phyloP scores from a whole-genome alignment of 2,329 filamentous ascomycete species.

The Trichoderma endophyticum region DNA sequence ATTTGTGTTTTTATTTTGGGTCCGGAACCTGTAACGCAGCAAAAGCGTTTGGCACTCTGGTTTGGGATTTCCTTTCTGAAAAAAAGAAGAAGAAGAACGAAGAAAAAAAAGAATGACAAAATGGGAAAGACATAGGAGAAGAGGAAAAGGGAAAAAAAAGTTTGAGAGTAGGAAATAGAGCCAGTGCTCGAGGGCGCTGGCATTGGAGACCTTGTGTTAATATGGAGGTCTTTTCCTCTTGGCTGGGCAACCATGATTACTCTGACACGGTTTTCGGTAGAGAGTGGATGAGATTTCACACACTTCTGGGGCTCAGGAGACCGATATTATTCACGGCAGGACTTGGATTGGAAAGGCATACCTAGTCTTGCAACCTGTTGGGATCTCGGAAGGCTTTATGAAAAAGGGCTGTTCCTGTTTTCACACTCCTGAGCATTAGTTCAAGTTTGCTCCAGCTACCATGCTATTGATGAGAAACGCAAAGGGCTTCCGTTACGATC shows the following conservation, averaged over 20 bases:
- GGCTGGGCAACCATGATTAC: neutral
- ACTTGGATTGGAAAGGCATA: slow-evolving; percentile 18
- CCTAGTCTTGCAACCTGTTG: slow-evolving; percentile 14
- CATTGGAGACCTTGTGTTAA: slow-evolving; percentile 8
- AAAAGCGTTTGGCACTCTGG: neutral
- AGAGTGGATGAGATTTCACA: neutral
- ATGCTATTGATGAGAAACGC: slow-evolving; percentile 13
- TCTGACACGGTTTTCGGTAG: slow-evolving; percentile 1
- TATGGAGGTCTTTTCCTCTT: neutral
- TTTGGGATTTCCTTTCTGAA: neutral
- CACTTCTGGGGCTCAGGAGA: neutral
- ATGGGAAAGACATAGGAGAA: neutral
- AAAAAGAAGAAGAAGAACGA: neutral
- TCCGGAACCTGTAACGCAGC: slow-evolving; percentile 5
- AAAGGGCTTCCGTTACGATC: slow-evolving; percentile 10
- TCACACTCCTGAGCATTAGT: slow-evolving; percentile 11
- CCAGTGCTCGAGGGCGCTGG: neutral
- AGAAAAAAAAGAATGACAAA: neutral
- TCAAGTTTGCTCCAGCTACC: neutral
- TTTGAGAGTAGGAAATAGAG: slow-evolving; percentile 5
- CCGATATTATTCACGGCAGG: neutral
- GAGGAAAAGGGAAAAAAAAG: neutral
- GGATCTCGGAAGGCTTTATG: slow-evolving; percentile 1
- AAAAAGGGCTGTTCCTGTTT: slow-evolving; percentile 2
- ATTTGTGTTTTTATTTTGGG: slow-evolving; percentile 9